These are phyloP conservation scores for Rosa chinensis DNA, from an alignment of 306 rosid genomes.

Conservation along the genomic window DNA sequence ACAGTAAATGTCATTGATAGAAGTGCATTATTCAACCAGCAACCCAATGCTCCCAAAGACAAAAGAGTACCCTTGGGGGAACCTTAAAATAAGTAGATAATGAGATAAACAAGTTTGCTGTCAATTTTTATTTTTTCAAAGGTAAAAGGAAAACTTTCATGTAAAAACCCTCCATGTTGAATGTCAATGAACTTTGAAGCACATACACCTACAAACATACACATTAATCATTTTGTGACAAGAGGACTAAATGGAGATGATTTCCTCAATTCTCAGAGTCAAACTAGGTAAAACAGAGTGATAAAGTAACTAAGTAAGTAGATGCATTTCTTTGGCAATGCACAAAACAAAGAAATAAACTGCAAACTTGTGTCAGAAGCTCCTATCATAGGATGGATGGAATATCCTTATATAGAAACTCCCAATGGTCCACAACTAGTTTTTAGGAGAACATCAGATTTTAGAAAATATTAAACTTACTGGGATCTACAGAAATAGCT, in stretches of 20 bases:
- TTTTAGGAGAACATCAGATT: background rate
- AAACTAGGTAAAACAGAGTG: background rate
- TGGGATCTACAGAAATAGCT: conserved; percentile 36
- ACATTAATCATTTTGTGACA: background rate
- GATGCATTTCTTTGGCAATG: background rate
- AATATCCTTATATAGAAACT: background rate
- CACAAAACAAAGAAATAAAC: background rate
- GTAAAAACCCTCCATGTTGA: background rate
- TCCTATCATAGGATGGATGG: background rate
- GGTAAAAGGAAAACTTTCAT: too few relatives aligned
- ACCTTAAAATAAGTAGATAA: background rate
- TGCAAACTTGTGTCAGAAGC: background rate
- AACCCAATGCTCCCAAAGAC: background rate
- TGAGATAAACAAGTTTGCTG: too few relatives aligned
- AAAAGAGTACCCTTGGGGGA: background rate
- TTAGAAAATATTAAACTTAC: conserved; percentile 18
- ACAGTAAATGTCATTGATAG: background rate
- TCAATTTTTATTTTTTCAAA: background rate
- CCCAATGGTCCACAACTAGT: background rate
- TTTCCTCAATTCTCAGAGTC: background rate
- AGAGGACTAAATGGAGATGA: background rate
- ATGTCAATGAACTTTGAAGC: background rate
- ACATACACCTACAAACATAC: background rate
- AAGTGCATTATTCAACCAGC: background rate
- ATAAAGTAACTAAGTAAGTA: background rate